Base-by-base conservation (phyloP, 2,329 filamentous ascomycete genomes). In the Diaporthe aspalathi region DNA sequence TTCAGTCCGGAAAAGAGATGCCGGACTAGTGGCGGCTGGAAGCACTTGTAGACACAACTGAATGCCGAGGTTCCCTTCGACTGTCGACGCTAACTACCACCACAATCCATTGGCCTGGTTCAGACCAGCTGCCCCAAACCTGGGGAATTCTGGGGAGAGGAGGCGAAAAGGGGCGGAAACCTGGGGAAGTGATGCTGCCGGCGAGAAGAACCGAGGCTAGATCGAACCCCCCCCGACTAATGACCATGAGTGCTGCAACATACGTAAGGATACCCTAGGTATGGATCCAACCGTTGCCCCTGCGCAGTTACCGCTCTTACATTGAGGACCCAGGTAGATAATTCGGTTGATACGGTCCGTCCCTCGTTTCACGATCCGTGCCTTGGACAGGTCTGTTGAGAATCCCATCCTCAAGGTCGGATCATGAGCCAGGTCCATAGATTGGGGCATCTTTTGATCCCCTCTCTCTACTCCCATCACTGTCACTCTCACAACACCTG, bases 111-210 rank as follows among this genome's bases (percentile, higher is more conserved):
- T 57, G 29, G 53, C 24, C 67, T 57, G 29, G 40, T n/a, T 38
- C 50, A 27, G 38, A 12, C 27, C 40, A 43, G 17, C 38, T 27
- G 17, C 12, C n/a, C 24, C 35, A 40, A n/a, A 40, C 32, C 53
- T 57, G 68, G 68, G 50, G 62, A 52, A 60, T 49, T 49, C 65
- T 53, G 50, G 66, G 66, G 68, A 66, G 50, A 22, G 49, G 38
- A n/a, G 50, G 32, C 9, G 40, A 16, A 11, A 50, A 27, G 66
- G 66, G 52, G 66, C 14, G 29, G 40, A 38, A 70, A 70, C 57
- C 68, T 54, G 68, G 68, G 68, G 68, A 49, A 2, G 38, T 49
- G 43, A 49, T 45, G 27, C 40, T 50, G 22, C 27, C 27, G 40
- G 22, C 16, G n/a, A 63, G 35, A 63, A 63, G 57, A 43, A 32